Base-by-base conservation (phyloP, 2,329 filamentous ascomycete species). In the Aspergillus felis region DNA sequence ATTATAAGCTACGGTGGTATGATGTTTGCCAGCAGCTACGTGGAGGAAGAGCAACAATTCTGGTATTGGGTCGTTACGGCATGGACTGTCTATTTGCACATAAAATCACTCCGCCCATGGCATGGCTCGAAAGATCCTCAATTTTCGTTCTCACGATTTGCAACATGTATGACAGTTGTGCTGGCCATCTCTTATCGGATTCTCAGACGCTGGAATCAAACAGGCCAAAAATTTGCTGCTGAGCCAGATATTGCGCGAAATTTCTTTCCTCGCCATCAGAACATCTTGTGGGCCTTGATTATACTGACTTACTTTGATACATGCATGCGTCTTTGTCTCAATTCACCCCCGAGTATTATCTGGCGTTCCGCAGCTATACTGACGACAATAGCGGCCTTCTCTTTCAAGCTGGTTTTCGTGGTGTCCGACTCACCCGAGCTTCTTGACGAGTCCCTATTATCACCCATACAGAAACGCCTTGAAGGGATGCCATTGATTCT, bases 1-100 rank as follows among this genome's bases (percentile, higher is more conserved):
- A 83, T 83, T 0, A 50, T 87, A 0, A 73, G 83, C 0, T 96
- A 97, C 69, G 86, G 87, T 1, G 72, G 85, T 41, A 95, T 97
- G 86, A 97, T 97, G 92, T 97, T 97, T 75, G 93, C 92, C 9
- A 96, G 91, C 71, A 97, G 92, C 69, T 99, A 94, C 72, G 91
- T 99, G 2, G 94, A 99, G 74, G 94, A 99, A 76, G 94, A 99
- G 73, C 94, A 99, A 51, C 91, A 97, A 64, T 97, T 96, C 71
- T 99, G 94, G 94, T 97, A 99, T 75, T 97, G 93, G 92, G 76
- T 85, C 1, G 84, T 88, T 0, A 72, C 72, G 20, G 76, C 71
- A 29, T 79, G 76, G 74, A 74, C 81, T 48, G 71, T 79, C 56
- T 78, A 78, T 57, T 71, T 86, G 12, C 78, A 80, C 63, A 61